phyloP scores from a whole-genome alignment of 1,284 basidiomycete species.

The Singerocomus rubriflavus region DNA sequence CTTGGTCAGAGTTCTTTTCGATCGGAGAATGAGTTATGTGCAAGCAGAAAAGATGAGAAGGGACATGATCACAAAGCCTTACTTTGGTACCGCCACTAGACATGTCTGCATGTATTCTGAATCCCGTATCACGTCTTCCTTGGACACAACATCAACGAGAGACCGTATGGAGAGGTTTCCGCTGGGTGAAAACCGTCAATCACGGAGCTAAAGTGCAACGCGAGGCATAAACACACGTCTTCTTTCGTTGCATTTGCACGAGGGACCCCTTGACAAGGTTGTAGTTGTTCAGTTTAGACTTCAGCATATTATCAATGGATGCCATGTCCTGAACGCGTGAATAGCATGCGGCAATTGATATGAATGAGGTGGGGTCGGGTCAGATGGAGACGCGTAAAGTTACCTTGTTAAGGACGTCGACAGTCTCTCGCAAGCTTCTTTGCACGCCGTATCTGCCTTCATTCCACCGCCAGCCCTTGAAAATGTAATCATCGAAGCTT shows the following conservation, averaged over 20 bases:
- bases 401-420: conserved; percentile 82
- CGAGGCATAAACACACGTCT: conserved; percentile 58
- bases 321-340: conserved; percentile 69
- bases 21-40: conserved; percentile 10
- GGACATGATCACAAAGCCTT: conserved; percentile 25
- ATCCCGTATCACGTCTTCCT: conserved; percentile 79
- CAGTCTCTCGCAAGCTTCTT: conserved; percentile 74
- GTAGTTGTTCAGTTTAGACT: conserved; percentile 88
- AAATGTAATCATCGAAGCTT: conserved; percentile 77
- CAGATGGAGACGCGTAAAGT: conserved; percentile 23
- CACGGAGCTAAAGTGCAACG: conserved; percentile 6
- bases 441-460: conserved; percentile 83
- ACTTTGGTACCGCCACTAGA: conserved; percentile 95
- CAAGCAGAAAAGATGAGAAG: background rate
- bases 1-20: conserved; percentile 71
- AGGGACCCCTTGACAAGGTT: conserved; percentile 93
- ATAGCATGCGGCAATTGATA: conserved; percentile 17
- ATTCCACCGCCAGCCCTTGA: conserved; percentile 85
- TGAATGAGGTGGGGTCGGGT: conserved; percentile 12
- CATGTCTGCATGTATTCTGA: conserved; percentile 95
- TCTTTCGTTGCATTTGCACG: conserved; percentile 93
- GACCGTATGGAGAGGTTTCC: conserved; percentile 93
- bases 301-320: conserved; percentile 88
- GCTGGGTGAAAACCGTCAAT: conserved; percentile 41
- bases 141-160: conserved; percentile 81